Percentiles rank a stretch among this genome's conserved stretches.
Conservation (phyloP, 208 protist genomes). For the Trypanosoma congolense region DNA sequence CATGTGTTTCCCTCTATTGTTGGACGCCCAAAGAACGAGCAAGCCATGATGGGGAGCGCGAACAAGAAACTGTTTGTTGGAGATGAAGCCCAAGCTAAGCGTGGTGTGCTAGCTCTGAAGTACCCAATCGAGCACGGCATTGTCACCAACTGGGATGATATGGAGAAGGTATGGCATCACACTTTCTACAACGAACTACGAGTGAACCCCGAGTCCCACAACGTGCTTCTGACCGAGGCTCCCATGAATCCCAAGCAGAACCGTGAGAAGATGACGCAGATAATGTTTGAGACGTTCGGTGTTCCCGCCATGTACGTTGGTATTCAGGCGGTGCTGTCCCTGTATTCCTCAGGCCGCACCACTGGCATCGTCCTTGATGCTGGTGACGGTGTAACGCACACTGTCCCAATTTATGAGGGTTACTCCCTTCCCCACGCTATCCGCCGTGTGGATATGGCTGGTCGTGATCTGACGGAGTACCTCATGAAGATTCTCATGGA, state of each 20-base stretch:
- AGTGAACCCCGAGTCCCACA: constrained; percentile 96
- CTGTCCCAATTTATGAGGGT: constrained; percentile 92
- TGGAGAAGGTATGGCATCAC: constrained; percentile 98
- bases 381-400: constrained; percentile 92
- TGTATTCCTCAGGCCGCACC: constrained; percentile 89
- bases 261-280: constrained; percentile 93
- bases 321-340: constrained; percentile 96
- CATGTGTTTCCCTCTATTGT: constrained; percentile 96
- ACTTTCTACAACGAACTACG: constrained; percentile 98
- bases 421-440: constrained; percentile 88
- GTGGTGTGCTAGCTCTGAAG: constrained; percentile 91
- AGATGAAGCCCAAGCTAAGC: constrained; percentile 93
- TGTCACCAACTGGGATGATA: constrained; percentile 98
- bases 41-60: constrained; percentile 93
- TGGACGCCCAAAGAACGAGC: constrained; percentile 91
- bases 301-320: constrained; percentile 89
- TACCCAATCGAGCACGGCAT: constrained; percentile 95
- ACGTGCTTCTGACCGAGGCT: constrained; percentile 91
- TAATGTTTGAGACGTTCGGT: constrained; percentile 94
- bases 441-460: constrained; percentile 86
- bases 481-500: constrained; percentile 94
- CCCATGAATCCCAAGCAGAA: constrained; percentile 91
- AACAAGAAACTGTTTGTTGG: constrained; percentile 95
- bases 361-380: constrained; percentile 93
- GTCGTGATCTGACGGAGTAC: constrained; percentile 94